phyloP scores from a whole-genome alignment of 2,329 filamentous ascomycete genomes.

The Penicillium sp. region DNA sequence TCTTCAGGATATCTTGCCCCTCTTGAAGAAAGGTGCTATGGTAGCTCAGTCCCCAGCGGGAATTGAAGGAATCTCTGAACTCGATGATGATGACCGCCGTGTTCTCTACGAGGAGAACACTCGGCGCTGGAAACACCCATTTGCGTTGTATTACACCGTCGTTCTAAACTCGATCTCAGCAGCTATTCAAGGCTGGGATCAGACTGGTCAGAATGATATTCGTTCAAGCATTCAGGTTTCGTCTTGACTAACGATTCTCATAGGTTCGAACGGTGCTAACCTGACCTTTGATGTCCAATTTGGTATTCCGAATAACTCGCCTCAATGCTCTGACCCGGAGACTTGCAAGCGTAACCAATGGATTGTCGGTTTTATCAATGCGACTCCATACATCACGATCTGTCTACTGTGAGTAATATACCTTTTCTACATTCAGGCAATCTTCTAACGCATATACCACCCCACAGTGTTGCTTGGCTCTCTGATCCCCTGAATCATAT shows the following conservation, averaged over 20 bases:
- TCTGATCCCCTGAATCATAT: conserved; percentile 21
- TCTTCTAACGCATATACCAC: background rate
- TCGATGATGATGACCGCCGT: conserved; percentile 53
- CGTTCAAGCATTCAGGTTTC: background rate
- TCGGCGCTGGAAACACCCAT: conserved; percentile 50
- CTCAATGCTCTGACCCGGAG: conserved; percentile 20
- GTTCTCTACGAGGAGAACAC: conserved; percentile 47
- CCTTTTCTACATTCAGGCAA: background rate
- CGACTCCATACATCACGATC: conserved; percentile 52
- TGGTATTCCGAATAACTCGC: conserved; percentile 20
- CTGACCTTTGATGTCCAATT: conserved; percentile 23
- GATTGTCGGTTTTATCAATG: conserved; percentile 64
- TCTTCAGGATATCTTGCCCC: conserved; percentile 55
- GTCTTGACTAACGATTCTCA: background rate
- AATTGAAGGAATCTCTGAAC: conserved; percentile 62
- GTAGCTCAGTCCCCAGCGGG: conserved; percentile 68
- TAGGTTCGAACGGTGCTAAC: conserved; percentile 26
- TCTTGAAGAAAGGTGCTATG: conserved; percentile 57
- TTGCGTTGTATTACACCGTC: conserved; percentile 51
- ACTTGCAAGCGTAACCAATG: conserved; percentile 48
- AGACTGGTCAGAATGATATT: conserved; percentile 35
- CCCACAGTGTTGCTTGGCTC: conserved; percentile 18
- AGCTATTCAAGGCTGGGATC: conserved; percentile 54
- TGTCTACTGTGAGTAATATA: conserved; percentile 46
- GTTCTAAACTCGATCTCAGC: conserved; percentile 52